Evolutionary conservation across 345 rosid genomes (phyloP), one percentile per base, ranked within the genome.

Genomic region (Garcia nutans): DNA sequence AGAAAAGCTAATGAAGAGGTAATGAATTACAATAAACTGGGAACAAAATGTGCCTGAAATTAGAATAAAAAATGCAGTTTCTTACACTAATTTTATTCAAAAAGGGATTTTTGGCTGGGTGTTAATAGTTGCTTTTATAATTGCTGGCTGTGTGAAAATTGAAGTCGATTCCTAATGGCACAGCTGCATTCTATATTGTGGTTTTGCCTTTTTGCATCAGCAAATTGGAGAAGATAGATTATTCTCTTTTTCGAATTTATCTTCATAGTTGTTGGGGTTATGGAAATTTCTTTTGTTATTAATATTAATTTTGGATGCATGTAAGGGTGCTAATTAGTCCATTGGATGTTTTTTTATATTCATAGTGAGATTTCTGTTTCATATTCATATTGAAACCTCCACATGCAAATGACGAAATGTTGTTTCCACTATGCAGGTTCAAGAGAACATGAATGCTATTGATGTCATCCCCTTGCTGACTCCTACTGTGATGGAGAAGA

Each of bases 361-460:
- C 3, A 8, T 2, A 5, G 61, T 20, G 61, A 7, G 23, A n/a
- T 57, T 57, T 47, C 50, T 12, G 13, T 47, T 47, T 47, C 50
- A 52, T 52, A 16, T 52, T 47, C 50, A 52, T 52, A 52, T 52
- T 15, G 19, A 52, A 52, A 52, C 20, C 13, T 16, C 20, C 6
- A 1, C 1, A 20, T 52, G 56, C 56, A 3, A 52, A 3, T 20
- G 20, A 3, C 16, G 56, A 52, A 52, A 74, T 60, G 16, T 28
- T 62, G 33, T 16, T 50, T 52, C 24, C 26, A 1, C 24, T 3
- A 15, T 84, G 78, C 88, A 93, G 99, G 85, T 96, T 84, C 96
- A 90, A 85, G 98, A 93, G 81, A 96, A 96, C 89, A 93, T 96
- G 99, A 96, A 93, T 77, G 96, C 99, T 54, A 80, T 96, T 70